phyloP scores from a whole-genome alignment of 768 basidiomycete species.

The Rhodotorula kratochvilovae region DNA sequence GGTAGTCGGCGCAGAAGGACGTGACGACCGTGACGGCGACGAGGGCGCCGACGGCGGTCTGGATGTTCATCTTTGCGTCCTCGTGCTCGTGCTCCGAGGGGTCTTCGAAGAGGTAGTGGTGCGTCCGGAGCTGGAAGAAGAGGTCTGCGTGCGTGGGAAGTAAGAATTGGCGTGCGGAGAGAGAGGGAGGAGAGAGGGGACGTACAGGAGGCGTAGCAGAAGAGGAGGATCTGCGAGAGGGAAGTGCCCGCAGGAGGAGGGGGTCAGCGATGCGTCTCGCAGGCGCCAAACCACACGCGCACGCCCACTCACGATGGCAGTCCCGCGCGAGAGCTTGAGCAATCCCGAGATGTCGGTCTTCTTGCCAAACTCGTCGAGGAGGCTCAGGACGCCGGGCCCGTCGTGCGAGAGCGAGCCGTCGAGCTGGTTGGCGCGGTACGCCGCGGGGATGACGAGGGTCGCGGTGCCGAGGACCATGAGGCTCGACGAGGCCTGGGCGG shows the following conservation, averaged over 20 bases:
- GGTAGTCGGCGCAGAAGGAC: slow-evolving; percentile 80
- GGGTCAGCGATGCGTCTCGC: not conserved
- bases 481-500: slow-evolving; percentile 71
- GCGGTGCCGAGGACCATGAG: slow-evolving; percentile 67
- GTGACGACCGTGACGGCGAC: slow-evolving; percentile 72
- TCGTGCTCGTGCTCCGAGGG: slow-evolving; percentile 50
- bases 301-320: slow-evolving; percentile 56
- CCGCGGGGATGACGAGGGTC: slow-evolving; percentile 86
- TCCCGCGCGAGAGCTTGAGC: slow-evolving; percentile 71
- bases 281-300: no score
- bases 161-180: not conserved
- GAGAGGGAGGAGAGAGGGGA: not conserved
- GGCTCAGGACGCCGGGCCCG: slow-evolving; percentile 14
- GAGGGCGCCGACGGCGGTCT: slow-evolving; percentile 62
- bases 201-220: slow-evolving; percentile 59
- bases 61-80: slow-evolving; percentile 63
- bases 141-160: slow-evolving; percentile 54
- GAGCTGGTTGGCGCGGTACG: slow-evolving; percentile 54
- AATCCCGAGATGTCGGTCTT: slow-evolving; percentile 50
- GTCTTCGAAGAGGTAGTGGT: slow-evolving; percentile 61
- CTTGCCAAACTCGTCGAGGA: slow-evolving; percentile 47
- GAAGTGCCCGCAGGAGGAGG: not conserved
- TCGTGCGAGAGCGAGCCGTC: slow-evolving; percentile 8
- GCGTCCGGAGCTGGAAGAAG: slow-evolving; percentile 75
- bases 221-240: slow-evolving; percentile 52